Evolutionary conservation across 352 stramenopile species (phyloP), one percentile per base, ranked within the genome.

Genomic region (Globisporangium cederbergense): DNA sequence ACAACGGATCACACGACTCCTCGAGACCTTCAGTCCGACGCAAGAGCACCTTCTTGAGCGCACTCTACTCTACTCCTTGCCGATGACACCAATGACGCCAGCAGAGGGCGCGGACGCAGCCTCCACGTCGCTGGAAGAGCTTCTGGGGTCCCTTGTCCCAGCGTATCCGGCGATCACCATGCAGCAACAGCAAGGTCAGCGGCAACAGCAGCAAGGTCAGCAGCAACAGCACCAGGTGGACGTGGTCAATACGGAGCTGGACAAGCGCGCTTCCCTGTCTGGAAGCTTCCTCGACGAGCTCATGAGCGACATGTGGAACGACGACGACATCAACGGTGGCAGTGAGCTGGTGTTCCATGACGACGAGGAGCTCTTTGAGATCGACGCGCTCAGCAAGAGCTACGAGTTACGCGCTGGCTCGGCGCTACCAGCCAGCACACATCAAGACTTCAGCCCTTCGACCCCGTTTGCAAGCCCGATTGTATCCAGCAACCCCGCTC

Each of bases 321-420:
- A 52, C 20, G 46, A 52, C 11, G 22, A 53, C 22, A 22, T n/a
- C n/a, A n/a, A 25, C 10, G 20, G 10, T 9, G 22, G 11, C 22
- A 16, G 22, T 9, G 47, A 53, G 47, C 47, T 53, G 20, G 13
- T 53, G 10, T 30, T 53, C 3, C 20, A 53, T n/a, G 47, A 3
- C 25, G 14, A 53, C 30, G 22, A 14, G 1, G 47, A 53, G 10
- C 28, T 53, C 5, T 22, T 34, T 4, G 22, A 10, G 10, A 53
- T 53, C 20, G 47, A 53, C 20, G 47, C 47, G 47, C n/a, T 36
- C 47, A 53, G 47, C 47, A 53, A 45, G 38, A 45, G 10, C 38
- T 45, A 18, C 11, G 38, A 45, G 2, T 9, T 18, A 11, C 38
- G 11, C 38, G 6, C 36, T 42, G 36, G 10, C 7, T 42, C 36